Base-by-base conservation (phyloP, 164 flowering plant species). In the Platanus orientalis region DNA sequence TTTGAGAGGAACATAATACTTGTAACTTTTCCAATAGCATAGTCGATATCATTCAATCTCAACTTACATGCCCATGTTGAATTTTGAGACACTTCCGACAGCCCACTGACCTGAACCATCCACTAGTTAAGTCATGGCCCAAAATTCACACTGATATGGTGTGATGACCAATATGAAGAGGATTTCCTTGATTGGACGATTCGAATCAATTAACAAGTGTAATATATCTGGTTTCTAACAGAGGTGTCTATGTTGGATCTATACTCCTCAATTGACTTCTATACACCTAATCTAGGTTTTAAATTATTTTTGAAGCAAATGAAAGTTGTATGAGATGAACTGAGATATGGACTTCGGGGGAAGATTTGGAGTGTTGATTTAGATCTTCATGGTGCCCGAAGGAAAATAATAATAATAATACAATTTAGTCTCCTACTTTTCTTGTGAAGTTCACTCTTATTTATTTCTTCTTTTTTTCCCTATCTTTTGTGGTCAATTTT, bases 321-420 rank as follows among this genome's bases (percentile, higher is more conserved):
- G 72, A 88, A 88, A 67, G 52, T 84, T 28, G 83, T 87, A 24
- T 88, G 72, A 85, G 81, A 60, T 34, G 64, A 51, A 23, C 36
- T 39, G 40, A 44, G 23, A 32, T 24, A 44, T 44, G 61, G 63
- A 14, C 29, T 21, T 61, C n/a, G 62, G 64, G 71, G 61, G 62
- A 57, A 52, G 54, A 50, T 53, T 28, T 21, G 34, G 44, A 17
- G 53, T 71, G 47, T 56, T 63, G 69, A 65, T 70, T 52, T 67
- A 36, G 34, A 59, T 57, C 45, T 65, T 57, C 57, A 47, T 28
- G 53, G 55, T 62, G 26, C 59, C n/a, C 51, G 32, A 11, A 58
- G 47, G 60, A 68, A 53, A 62, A 25, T 54, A 59, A 44, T n/a
- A n/a, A n/a, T n/a, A n/a, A n/a, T n/a, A n/a, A n/a, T n/a, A n/a